phyloP scores from a whole-genome alignment of 306 rosid species.

The Erythrophleum fordii region DNA sequence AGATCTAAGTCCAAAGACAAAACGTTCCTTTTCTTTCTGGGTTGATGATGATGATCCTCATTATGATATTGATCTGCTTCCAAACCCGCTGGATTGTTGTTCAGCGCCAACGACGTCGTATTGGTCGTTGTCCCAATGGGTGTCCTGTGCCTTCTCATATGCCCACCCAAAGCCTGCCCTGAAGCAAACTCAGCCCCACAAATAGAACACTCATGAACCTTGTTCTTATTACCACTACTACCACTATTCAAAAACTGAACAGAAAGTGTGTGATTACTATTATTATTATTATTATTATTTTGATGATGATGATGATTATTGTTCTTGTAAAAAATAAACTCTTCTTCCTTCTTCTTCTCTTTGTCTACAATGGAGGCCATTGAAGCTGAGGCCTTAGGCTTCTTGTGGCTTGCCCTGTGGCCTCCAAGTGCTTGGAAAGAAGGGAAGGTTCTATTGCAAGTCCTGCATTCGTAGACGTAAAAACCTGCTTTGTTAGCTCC shows the following conservation, averaged over 20 bases:
- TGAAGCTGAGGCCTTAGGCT: neutral
- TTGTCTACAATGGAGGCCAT: neutral
- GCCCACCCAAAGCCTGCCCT: constrained; percentile 94
- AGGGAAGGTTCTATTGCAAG: constrained; percentile 6
- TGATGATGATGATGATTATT: neutral
- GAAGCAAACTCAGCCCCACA: constrained; percentile 89
- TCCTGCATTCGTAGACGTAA: constrained; percentile 4
- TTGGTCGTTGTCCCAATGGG: constrained; percentile 44
- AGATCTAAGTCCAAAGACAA: constrained; percentile 86
- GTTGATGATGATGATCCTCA: constrained; percentile 31
- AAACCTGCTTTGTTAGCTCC: constrained; percentile 18
- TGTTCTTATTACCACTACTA: neutral
- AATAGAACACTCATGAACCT: constrained; percentile 62
- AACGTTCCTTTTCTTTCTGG: constrained; percentile 60
- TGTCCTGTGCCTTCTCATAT: constrained; percentile 85
- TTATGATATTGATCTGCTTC: neutral
- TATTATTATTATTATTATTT: no score
- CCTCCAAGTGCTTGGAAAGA: constrained; percentile 25
- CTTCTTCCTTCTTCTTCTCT: constrained; percentile 4
- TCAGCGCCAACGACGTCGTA: constrained; percentile 52
- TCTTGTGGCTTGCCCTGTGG: constrained; percentile 21
- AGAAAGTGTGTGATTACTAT: neutral
- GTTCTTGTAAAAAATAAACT: neutral
- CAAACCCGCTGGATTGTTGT: constrained; percentile 37
- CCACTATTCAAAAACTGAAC: neutral